Evolutionary conservation across 306 rosid species (phyloP).

Genomic region (Geum urbanum): DNA sequence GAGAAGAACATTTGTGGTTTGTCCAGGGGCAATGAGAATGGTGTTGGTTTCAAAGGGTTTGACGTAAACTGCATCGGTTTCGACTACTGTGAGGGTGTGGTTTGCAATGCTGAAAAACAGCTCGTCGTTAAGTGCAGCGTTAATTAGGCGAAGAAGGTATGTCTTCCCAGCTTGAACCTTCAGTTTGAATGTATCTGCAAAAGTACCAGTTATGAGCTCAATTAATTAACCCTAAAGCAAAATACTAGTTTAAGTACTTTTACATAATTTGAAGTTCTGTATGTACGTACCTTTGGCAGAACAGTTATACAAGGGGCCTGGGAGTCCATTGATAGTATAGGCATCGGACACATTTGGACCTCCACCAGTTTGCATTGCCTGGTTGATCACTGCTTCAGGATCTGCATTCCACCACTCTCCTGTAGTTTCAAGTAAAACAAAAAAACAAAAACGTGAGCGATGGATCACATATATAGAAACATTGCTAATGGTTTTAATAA

Average conservation of each 20-base stretch:
- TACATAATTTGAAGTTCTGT: too few relatives aligned
- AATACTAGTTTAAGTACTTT: too few relatives aligned
- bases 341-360: constrained; percentile 85
- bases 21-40: constrained; percentile 56
- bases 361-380: constrained; percentile 63
- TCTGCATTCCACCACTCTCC: constrained; percentile 87
- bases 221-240: too few relatives aligned
- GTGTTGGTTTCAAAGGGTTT: constrained; percentile 52
- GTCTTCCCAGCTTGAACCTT: constrained; percentile 53
- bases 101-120: constrained; percentile 69
- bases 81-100: constrained; percentile 55
- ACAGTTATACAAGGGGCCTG: constrained; percentile 66
- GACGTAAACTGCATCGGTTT: constrained; percentile 52
- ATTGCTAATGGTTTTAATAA: too few relatives aligned
- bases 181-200: constrained; percentile 50
- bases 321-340: constrained; percentile 53
- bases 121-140: constrained; percentile 63
- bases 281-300: constrained; percentile 35
- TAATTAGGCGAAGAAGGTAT: constrained; percentile 58
- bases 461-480: too few relatives aligned
- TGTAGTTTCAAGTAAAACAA: constrained; percentile 9
- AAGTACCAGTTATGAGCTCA: background rate
- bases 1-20: constrained; percentile 62
- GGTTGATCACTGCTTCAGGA: constrained; percentile 56
- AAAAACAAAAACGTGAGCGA: too few relatives aligned